Evolutionary conservation across 768 basidiomycete genomes (phyloP).

Genomic region (Naganishia randhawae): DNA sequence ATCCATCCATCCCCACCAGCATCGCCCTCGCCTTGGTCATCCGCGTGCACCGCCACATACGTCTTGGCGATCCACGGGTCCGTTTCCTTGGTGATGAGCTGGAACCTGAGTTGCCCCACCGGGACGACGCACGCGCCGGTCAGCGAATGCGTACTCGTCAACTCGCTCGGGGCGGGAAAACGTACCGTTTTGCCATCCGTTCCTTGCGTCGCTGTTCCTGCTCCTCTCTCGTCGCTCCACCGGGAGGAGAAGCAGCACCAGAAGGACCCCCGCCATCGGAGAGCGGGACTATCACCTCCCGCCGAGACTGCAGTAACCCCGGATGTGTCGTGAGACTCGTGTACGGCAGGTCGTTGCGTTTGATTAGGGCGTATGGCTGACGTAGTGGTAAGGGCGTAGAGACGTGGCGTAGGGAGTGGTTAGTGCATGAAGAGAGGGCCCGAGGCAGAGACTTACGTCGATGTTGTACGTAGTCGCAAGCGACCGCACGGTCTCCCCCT

Average conservation of each 20-base stretch:
- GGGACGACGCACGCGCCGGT: too few species aligned
- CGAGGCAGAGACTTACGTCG: slow-evolving; percentile 41
- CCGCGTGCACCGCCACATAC: slow-evolving; percentile 24
- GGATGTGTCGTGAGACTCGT: slow-evolving; percentile 39
- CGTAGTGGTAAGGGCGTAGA: too few species aligned
- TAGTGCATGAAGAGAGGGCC: neutral
- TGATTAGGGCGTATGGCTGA: slow-evolving; percentile 47
- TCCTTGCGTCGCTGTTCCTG: slow-evolving; percentile 32
- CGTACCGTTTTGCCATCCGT: slow-evolving; percentile 33
- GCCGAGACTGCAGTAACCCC: slow-evolving; percentile 43
- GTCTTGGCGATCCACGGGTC: slow-evolving; percentile 38
- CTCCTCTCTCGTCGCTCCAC: slow-evolving; percentile 3
- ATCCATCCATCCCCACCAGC: neutral
- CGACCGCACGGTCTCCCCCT: slow-evolving; percentile 38
- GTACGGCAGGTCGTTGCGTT: slow-evolving; percentile 42
- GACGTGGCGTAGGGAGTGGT: neutral
- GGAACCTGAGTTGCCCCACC: slow-evolving; percentile 33
- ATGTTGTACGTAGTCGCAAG: slow-evolving; percentile 41
- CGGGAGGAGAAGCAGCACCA: neutral
- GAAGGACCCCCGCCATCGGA: neutral
- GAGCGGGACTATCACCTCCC: slow-evolving; percentile 13
- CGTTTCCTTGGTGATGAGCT: slow-evolving; percentile 43
- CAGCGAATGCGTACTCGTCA: too few species aligned
- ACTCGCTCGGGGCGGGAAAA: neutral
- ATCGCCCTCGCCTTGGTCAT: neutral